Base-by-base conservation (phyloP, 495 filamentous ascomycete genomes). In the Annulohypoxylon moriforme region DNA sequence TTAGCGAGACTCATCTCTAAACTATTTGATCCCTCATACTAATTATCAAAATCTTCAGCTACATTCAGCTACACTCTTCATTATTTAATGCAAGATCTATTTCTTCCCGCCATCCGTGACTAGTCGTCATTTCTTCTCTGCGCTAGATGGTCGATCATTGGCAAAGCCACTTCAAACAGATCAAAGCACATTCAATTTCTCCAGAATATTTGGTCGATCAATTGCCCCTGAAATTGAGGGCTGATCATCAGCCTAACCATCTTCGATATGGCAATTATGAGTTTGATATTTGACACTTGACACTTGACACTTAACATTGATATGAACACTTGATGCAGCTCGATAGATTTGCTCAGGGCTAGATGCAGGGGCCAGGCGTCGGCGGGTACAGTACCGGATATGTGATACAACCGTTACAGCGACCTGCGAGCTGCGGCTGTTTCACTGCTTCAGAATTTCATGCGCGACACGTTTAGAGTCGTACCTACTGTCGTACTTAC, bases 401-500 rank as follows among this genome's bases (percentile, higher is more conserved):
- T 73, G 71, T 73, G 66, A 73, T 73, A 73, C 71, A 63, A 73
- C 71, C 65, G 66, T 73, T 73, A 68, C 71, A 69, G 42, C 61
- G 61, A 16, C 13, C 56, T 52, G 61, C 66, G 71, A 16, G 25
- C 56, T 52, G 61, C 66, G 71, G 71, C 71, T 73, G 71, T 73
- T 73, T 73, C 71, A 73, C 61, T 61, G 57, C 36, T 44, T 64
- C 47, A 27, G 13, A 62, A 66, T 57, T 65, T 73, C 33, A 73
- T 73, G 71, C 71, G 71, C 61, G 38, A 42, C 25, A 55, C 27
- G 16, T 42, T 36, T 18, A 44, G 46, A 55, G 31, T 31, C 16
- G 24, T 56, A 53, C 58, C 5, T 38, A 56, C 60, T 40, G 36
- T 29, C 42, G 42, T 49, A 38, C 64, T 13, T 25, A 67, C 44